Evolutionary conservation across 345 rosid genomes (phyloP).

Genomic region (Eucalyptus pumila): DNA sequence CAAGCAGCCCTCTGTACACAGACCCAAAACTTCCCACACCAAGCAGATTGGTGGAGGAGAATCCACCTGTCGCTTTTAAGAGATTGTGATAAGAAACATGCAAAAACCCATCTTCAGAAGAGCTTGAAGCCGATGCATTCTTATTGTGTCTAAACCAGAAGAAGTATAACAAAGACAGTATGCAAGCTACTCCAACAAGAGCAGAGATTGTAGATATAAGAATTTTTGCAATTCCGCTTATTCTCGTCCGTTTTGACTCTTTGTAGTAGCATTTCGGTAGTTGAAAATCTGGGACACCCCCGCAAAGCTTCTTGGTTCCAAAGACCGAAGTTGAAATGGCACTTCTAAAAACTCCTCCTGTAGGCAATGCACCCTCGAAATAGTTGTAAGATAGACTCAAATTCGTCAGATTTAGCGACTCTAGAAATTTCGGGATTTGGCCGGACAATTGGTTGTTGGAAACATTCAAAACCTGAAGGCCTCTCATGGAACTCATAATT

Average conservation of each 20-base stretch:
- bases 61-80: background rate
- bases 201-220: rapidly evolving
- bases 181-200: background rate
- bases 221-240: background rate
- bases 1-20: background rate
- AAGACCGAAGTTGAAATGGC: background rate
- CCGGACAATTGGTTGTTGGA: background rate
- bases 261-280: background rate
- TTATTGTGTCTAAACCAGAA: background rate
- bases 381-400: background rate
- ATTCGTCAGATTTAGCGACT: background rate
- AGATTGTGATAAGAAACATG: background rate
- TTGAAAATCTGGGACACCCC: background rate
- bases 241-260: background rate
- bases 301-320: background rate
- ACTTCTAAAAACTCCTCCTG: background rate
- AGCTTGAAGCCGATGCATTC: rapidly evolving
- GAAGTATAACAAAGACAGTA: background rate
- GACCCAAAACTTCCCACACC: background rate
- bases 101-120: background rate
- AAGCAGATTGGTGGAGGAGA: background rate
- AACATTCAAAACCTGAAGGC: background rate
- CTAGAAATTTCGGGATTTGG: background rate
- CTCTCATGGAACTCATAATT: background rate
- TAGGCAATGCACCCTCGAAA: background rate